Evolutionary conservation across 371 early-diverging fungal genomes (phyloP).

Genomic region (Blastocladiella emersonii): DNA sequence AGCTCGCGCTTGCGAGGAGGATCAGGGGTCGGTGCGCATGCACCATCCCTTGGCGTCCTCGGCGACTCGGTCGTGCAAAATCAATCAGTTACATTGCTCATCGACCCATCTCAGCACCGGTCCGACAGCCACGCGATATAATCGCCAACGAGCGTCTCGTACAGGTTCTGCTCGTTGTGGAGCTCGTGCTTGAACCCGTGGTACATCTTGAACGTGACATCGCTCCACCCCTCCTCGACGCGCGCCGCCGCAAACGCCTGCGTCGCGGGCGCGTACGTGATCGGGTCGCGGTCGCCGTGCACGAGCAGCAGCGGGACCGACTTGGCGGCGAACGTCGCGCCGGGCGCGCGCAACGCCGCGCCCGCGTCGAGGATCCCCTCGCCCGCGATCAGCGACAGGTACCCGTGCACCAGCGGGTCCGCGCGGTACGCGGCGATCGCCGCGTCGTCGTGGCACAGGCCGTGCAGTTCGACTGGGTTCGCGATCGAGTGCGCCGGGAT

Average conservation of each 20-base stretch:
- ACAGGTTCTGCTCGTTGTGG: conserved; percentile 6
- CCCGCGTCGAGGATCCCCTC: background rate
- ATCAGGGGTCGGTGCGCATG: no score
- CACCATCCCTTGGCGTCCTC: no score
- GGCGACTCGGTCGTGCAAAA: no score
- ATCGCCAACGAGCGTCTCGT: background rate
- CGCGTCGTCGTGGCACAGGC: conserved; percentile 18
- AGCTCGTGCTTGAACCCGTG: conserved; percentile 4
- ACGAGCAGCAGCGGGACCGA: conserved; percentile 15
- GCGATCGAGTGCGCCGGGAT: background rate
- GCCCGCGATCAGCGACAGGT: conserved; percentile 11
- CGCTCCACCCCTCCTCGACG: conserved; percentile 17
- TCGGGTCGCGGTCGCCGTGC: conserved; percentile 23
- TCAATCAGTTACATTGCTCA: no score
- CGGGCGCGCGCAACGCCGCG: background rate
- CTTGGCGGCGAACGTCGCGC: background rate
- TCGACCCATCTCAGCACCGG: no score
- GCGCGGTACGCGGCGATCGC: conserved; percentile 14
- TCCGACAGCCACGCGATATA: conserved; percentile 4
- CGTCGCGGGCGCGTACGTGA: conserved; percentile 16
- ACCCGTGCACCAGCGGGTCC: background rate
- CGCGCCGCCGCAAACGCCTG: conserved; percentile 13
- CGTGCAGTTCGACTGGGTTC: conserved; percentile 13
- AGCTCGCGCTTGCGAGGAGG: no score
- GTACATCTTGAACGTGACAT: conserved; percentile 11